These are phyloP conservation scores for Ustilago esculenta DNA, from an alignment of 1,284 basidiomycete species.

Conservation along the genomic window DNA sequence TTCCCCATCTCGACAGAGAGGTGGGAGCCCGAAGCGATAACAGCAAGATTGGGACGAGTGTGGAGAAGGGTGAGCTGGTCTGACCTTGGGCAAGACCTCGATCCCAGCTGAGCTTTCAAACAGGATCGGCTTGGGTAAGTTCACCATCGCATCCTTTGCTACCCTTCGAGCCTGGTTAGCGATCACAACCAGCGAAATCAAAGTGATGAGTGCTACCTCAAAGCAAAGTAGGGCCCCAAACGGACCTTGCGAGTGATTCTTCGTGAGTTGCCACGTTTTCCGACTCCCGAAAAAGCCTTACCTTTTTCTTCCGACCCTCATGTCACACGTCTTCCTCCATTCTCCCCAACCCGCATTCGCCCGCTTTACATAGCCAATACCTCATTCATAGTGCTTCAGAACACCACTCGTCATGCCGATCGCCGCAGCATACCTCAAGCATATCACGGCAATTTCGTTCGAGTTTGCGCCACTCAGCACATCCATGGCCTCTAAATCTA, in stretches of 20 bases:
- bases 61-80: background rate
- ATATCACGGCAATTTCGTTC: conserved; percentile 46
- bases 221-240: no score
- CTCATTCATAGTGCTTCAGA: no score
- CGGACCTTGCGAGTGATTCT: background rate
- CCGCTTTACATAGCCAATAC: no score
- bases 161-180: no score
- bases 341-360: background rate
- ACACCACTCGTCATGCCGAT: conserved; percentile 25
- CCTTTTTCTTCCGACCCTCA: conserved; percentile 24
- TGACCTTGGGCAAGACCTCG: background rate
- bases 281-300: conserved; percentile 24
- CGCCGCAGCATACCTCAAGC: conserved; percentile 38
- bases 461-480: conserved; percentile 37
- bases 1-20: conserved; percentile 1
- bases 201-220: no score
- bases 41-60: background rate
- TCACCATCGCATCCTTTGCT: conserved; percentile 13
- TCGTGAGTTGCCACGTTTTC: conserved; percentile 1
- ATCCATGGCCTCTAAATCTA: conserved; percentile 31
- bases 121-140: conserved; percentile 3
- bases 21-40: conserved; percentile 15
- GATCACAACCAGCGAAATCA: no score
- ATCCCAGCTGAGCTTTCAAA: background rate
- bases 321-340: background rate